Evolutionary conservation across 2,329 filamentous ascomycete species (phyloP), one percentile per base, ranked within the genome.

Genomic region (Fusarium proliferatum): DNA sequence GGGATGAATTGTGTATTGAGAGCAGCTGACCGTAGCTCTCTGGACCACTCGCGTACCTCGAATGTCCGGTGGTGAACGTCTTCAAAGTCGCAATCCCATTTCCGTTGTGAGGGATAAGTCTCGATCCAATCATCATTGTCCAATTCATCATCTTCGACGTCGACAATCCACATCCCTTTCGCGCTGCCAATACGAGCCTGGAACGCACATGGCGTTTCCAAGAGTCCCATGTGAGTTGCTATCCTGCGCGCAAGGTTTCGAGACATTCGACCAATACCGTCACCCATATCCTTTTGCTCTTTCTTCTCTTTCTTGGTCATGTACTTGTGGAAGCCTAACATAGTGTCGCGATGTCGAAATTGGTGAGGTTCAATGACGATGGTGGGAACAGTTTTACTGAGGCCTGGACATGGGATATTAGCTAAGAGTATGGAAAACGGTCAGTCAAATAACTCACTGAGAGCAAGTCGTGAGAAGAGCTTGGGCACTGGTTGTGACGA

Each of bases 121-220:
- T 91, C 86, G 46, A 95, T 93, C 92, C 91, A 93, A 21, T 90
- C 81, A 0, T 84, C 78, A 4, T 86, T 82, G 2, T 82, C 81
- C 0, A 80, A 80, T 1, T 71, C 73, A 3, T 81, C 77, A 33
- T 88, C 85, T 1, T 83, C 77, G 0, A 85, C 83, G 72, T 92
- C 90, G 9, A 92, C 80, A 52, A 92, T 86, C 93, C 93, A 95
- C 72, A 95, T 85, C 0, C 93, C 94, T 79, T 96, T 96, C 1
- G 92, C 92, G 23, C 91, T 89, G 15, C 90, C 92, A 41, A 95
- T 88, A 1, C 94, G 88, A 3, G 85, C 93, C 79, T 96, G 93
- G 51, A 92, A 90, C 0, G 87, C 91, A 39, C 88, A 88, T 0
- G 92, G 92, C 0, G 88, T 79, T n/a, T 88, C 85, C 0, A 79